Evolutionary conservation across 1,284 basidiomycete genomes (phyloP).

Genomic region (Cutaneotrichosporon dermatis): DNA sequence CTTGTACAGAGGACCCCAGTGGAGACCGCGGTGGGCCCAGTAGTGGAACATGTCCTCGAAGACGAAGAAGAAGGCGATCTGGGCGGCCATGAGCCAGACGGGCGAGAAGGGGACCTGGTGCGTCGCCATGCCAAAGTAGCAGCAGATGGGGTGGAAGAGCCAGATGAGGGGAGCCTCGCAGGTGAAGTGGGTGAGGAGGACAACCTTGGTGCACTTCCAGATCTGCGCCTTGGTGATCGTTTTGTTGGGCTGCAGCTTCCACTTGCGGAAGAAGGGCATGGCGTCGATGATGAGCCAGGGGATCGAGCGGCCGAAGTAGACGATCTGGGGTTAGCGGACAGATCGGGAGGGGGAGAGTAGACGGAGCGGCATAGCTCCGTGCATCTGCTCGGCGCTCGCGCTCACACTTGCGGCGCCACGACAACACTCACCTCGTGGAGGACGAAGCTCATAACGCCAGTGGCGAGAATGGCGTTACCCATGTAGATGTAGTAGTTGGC

Average conservation of each 20-base stretch:
- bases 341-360: not conserved
- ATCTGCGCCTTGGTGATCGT: constrained; percentile 75
- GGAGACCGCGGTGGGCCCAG: constrained; percentile 78
- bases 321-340: constrained; percentile 56
- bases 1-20: constrained; percentile 89
- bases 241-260: constrained; percentile 89
- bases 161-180: constrained; percentile 94
- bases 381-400: not conserved
- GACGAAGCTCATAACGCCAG: constrained; percentile 87
- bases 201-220: constrained; percentile 94
- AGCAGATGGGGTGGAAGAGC: constrained; percentile 93
- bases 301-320: constrained; percentile 93
- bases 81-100: constrained; percentile 64
- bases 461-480: constrained; percentile 88
- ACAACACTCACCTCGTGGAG: constrained; percentile 73
- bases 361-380: not conserved
- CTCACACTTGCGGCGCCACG: not conserved
- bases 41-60: constrained; percentile 91
- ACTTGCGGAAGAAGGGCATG: constrained; percentile 87
- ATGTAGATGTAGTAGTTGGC: constrained; percentile 76
- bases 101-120: constrained; percentile 83
- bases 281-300: constrained; percentile 96
- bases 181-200: constrained; percentile 92
- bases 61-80: constrained; percentile 87
- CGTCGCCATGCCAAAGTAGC: constrained; percentile 82